Evolutionary conservation across 768 basidiomycete species (phyloP).

Genomic region (Termitomyces sp.): DNA sequence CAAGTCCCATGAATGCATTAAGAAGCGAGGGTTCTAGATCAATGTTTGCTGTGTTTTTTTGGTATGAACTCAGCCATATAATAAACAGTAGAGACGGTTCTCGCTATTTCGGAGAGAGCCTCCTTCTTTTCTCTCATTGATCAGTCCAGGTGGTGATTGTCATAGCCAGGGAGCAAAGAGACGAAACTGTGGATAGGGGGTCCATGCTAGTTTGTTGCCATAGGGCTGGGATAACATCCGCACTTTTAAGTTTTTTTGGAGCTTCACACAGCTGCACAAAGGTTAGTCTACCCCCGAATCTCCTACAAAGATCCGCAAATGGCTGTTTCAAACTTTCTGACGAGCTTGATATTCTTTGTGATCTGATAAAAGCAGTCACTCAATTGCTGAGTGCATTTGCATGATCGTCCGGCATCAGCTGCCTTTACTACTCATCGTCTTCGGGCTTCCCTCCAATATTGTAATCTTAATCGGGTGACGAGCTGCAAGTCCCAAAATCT

Average conservation of each 20-base stretch:
- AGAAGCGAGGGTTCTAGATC: constrained; percentile 13
- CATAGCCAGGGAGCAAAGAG: constrained; percentile 13
- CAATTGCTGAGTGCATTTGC: too few species aligned
- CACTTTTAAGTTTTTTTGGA: not conserved
- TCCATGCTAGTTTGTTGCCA: constrained; percentile 9
- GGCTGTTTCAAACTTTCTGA: not conserved
- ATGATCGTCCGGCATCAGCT: too few species aligned
- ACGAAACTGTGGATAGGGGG: constrained; percentile 6
- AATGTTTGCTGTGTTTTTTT: constrained; percentile 1
- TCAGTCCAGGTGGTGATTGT: constrained; percentile 14
- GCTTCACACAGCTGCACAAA: too few species aligned
- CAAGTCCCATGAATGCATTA: constrained; percentile 13
- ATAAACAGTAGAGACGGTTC: constrained; percentile 9
- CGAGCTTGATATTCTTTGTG: too few species aligned
- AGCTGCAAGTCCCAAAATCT: too few species aligned
- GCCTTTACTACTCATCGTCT: too few species aligned
- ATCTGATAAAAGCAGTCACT: too few species aligned
- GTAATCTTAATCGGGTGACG: too few species aligned
- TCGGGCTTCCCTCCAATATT: too few species aligned
- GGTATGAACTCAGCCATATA: constrained; percentile 11
- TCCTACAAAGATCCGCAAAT: not conserved
- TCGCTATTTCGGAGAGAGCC: constrained; percentile 6
- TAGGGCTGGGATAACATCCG: not conserved
- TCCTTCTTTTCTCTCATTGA: constrained; percentile 13
- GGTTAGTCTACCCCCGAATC: too few species aligned